Conservation (phyloP, 2,329 filamentous ascomycete genomes). For the Lasiodiplodia sp. region DNA sequence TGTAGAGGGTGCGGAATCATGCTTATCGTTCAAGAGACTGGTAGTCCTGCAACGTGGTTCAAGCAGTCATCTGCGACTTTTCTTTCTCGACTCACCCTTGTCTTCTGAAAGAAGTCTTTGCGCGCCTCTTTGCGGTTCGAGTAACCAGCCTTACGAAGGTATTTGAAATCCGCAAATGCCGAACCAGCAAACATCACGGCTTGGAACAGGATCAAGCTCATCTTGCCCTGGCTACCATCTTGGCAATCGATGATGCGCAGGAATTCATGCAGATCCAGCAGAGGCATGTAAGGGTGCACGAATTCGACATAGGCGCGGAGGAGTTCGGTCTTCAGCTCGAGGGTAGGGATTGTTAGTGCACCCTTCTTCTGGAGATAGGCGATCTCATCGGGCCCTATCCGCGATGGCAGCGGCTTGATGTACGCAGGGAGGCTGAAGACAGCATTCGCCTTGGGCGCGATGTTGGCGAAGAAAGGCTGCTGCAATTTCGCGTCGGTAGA, state of each 20-base stretch:
- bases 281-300: constrained; percentile 92
- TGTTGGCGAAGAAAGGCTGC: constrained; percentile 52
- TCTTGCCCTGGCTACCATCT: constrained; percentile 73
- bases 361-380: constrained; percentile 85
- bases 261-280: constrained; percentile 73
- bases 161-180: constrained; percentile 83
- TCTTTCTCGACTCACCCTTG: constrained; percentile 67
- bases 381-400: constrained; percentile 82
- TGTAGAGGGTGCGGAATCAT: constrained; percentile 17
- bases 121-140: constrained; percentile 79
- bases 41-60: background rate
- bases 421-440: constrained; percentile 66
- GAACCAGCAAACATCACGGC: constrained; percentile 93
- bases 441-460: constrained; percentile 53
- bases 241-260: constrained; percentile 66
- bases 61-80: constrained; percentile 2
- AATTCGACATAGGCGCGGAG: constrained; percentile 85
- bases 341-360: constrained; percentile 76
- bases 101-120: constrained; percentile 87
- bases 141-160: constrained; percentile 79
- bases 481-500: constrained; percentile 36
- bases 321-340: constrained; percentile 77
- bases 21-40: constrained; percentile 14
- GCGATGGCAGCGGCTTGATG: constrained; percentile 78
- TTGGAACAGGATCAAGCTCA: constrained; percentile 89